Evolutionary conservation across 305 asterid species (phyloP), one percentile per base, ranked within the genome.

Genomic region (Fraxinus latifolia): DNA sequence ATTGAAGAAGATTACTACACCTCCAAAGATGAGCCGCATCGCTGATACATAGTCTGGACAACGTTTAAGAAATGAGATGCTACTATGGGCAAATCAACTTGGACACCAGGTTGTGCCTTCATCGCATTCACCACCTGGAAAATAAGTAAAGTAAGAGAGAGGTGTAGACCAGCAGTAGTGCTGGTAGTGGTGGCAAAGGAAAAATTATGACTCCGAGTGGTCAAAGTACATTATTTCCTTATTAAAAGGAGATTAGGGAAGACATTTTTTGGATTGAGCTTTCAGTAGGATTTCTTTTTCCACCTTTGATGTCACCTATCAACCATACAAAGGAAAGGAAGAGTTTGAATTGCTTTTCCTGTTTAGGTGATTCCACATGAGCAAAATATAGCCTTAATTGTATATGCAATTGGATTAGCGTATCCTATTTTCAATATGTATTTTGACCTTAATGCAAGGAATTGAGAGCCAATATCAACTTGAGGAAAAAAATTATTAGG

Each of bases 1-100:
- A 82, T 44, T 75, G 62, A 70, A 50, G 73, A 33, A 23, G 29
- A 78, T 76, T 83, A 89, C 83, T 37, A 47, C 47, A 92, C 99
- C 99, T 96, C 97, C 82, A 94, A 86, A 42, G 90, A 89, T 84
- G 97, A 89, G 91, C 83, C 87, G 90, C 99, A 94, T 14, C 99
- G 86, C 81, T 93, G 91, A 83, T 90, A 55, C 98, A 96, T 96
- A 50, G 97, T 94, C 82, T 85, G 92, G 75, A 84, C 87, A 83
- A 96, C 91, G 85, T 86, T 87, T 68, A 94, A 77, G 82, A 94
- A 92, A 84, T 91, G 98, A 50, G 92, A 87, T 68, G 90, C 50
- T 58, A 94, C 86, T 74, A 79, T 84, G 82, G 91, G 83, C 83
- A 96, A 86, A 79, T 87, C 95, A 83, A 87, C 89, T 84, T 90